Evolutionary conservation across 2,329 filamentous ascomycete species (phyloP).

Genomic region (Cytospora schulzeri): DNA sequence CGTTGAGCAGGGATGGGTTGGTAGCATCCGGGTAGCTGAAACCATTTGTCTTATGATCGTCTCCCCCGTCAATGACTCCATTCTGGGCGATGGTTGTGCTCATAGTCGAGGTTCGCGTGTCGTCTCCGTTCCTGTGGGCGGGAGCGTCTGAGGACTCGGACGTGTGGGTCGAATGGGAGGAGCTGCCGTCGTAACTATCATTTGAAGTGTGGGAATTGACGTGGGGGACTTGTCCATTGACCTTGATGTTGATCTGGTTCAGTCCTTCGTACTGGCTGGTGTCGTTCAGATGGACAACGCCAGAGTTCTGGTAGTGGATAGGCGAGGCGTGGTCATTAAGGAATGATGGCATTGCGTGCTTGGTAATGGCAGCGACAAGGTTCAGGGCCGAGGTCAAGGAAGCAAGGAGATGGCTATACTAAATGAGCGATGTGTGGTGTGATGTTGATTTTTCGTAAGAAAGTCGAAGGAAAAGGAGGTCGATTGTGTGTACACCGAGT

Average conservation of each 20-base stretch:
- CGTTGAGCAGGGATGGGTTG: slow-evolving; percentile 33
- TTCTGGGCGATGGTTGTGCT: slow-evolving; percentile 62
- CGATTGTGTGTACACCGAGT: slow-evolving; percentile 8
- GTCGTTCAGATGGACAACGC: slow-evolving; percentile 48
- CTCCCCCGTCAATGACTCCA: slow-evolving; percentile 47
- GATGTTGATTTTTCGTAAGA: background rate
- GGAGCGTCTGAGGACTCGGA: slow-evolving; percentile 53
- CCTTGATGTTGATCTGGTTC: slow-evolving; percentile 34
- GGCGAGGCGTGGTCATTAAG: slow-evolving; percentile 49
- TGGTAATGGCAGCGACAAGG: background rate
- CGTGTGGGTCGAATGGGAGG: slow-evolving; percentile 55
- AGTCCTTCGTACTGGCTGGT: slow-evolving; percentile 37
- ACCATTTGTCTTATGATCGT: slow-evolving; percentile 31
- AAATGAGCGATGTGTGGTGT: slow-evolving; percentile 18
- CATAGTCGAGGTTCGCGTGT: slow-evolving; percentile 38
- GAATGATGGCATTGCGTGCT: slow-evolving; percentile 54
- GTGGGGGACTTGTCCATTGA: slow-evolving; percentile 39
- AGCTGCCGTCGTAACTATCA: slow-evolving; percentile 58
- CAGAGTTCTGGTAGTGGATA: slow-evolving; percentile 45
- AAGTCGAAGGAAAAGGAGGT: slow-evolving; percentile 5
- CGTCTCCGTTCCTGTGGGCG: slow-evolving; percentile 47
- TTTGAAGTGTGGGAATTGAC: slow-evolving; percentile 48
- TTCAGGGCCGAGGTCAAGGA: slow-evolving; percentile 1
- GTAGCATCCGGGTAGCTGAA: slow-evolving; percentile 37
- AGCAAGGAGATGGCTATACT: slow-evolving; percentile 21